These are phyloP conservation scores for Lactarius tabidus DNA, from an alignment of 768 basidiomycete species.

Conservation along the genomic window DNA sequence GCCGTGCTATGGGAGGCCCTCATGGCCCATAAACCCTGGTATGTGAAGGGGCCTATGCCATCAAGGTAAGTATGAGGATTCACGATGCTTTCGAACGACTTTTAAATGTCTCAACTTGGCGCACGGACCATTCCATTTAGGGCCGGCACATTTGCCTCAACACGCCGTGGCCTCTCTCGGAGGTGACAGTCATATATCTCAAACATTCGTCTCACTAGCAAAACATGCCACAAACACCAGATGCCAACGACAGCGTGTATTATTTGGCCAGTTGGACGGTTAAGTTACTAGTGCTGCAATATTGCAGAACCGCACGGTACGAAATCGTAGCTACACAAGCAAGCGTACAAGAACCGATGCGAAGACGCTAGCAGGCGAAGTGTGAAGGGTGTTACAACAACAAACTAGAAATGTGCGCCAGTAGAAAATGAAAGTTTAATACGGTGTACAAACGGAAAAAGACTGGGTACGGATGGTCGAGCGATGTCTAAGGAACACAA, in stretches of 20 bases:
- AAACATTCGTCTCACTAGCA: neutral
- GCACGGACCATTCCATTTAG: slow-evolving; percentile 29
- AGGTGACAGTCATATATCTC: neutral
- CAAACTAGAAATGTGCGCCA: neutral
- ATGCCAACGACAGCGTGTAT: slow-evolving; percentile 11
- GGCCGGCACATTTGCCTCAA: slow-evolving; percentile 1
- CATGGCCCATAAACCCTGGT: slow-evolving; percentile 29
- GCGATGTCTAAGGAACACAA: neutral
- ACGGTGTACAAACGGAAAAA: slow-evolving; percentile 4
- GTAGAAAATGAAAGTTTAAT: neutral
- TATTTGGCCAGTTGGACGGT: neutral
- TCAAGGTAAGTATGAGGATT: slow-evolving; percentile 32
- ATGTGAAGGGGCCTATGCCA: slow-evolving; percentile 30
- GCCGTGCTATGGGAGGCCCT: slow-evolving; percentile 31
- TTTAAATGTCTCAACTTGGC: slow-evolving; percentile 12
- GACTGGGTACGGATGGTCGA: neutral
- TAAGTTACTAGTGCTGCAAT: neutral
- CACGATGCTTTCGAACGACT: neutral
- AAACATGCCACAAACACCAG: neutral
- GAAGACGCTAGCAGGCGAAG: neutral
- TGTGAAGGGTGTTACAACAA: slow-evolving; percentile 16
- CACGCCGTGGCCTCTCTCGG: too few relatives aligned
- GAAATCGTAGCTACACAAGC: neutral
- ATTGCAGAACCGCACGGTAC: slow-evolving; percentile 1
- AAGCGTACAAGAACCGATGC: neutral